A percentile compares a stretch with the other conserved stretches of the same genome.
Conservation (phyloP, 106 monocot genomes). For the Posidonia australis region DNA sequence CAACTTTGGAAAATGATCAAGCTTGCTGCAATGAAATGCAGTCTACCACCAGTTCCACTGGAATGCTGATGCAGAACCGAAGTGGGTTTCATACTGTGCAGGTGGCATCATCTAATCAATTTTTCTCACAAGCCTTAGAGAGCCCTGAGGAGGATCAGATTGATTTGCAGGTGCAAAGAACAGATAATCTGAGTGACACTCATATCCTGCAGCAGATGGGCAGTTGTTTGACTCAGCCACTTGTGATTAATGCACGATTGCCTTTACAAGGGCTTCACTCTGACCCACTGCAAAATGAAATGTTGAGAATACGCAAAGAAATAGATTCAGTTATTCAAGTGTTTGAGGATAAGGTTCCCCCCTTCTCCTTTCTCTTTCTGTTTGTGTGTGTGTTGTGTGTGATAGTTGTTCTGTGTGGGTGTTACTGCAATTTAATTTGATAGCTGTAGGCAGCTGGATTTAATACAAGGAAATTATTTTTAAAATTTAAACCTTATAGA, state of each 20-base stretch:
- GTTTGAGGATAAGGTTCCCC: constrained; percentile 59
- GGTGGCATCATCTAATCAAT: not conserved
- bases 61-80: not conserved
- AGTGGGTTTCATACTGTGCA: not conserved
- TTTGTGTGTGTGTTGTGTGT: not conserved
- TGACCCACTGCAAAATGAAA: constrained; percentile 67
- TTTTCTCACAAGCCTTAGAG: not conserved
- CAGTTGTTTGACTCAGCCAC: constrained; percentile 5
- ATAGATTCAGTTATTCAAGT: constrained; percentile 25
- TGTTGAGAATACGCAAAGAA: constrained; percentile 39
- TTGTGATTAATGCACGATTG: constrained; percentile 18
- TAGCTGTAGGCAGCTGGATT: not conserved
- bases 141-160: not conserved
- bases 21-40: not conserved
- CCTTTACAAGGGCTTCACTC: constrained; percentile 31
- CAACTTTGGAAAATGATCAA: not conserved
- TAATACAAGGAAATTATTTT: no score
- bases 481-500: not conserved
- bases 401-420: not conserved
- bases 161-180: not conserved
- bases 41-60: not conserved
- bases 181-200: not conserved
- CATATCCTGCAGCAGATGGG: not conserved
- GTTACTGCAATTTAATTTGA: not conserved
- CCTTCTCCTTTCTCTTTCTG: not conserved